Evolutionary conservation across 257 asterid genomes (phyloP), one percentile per base, ranked within the genome.

Genomic region (Salvia miltiorrhiza): DNA sequence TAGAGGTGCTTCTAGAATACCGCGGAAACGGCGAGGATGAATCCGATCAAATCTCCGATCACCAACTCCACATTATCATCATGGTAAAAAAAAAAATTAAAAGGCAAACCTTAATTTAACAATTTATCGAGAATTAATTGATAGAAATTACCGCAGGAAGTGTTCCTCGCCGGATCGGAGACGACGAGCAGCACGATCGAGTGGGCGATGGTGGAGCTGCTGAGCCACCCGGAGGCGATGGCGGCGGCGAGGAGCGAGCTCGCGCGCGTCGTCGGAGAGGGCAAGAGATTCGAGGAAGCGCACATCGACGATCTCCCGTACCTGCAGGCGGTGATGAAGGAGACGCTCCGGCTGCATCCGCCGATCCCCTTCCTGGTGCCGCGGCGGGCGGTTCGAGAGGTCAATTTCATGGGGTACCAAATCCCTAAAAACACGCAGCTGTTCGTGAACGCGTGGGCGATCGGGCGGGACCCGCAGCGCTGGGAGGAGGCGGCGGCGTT

Each of bases 191-290:
- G 83, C 82, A 73, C 70, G 12, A 66, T 59, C 2, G 92, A 89
- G 35, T 89, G 96, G 95, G 85, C 86, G 0, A 77, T 89, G 82
- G 83, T 79, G 7, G 96, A 89, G 83, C 88, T 89, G 17, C 84
- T 89, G 9, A 64, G 69, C 59, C 79, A 87, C 73, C 92, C 92
- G 7, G 81, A 71, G n/a, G 64, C 57, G 45, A 84, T 85, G 90
- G 40, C 16, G 23, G 67, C 53, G 63, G 82, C 53, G 14, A 80
- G 71, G 71, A 41, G 13, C 30, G 93, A 86, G 76, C 74, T 84
- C 5, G 32, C 73, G 5, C 49, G 17, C 37, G 78, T 86, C 10
- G 73, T 86, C 16, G 86, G 85, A 1, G 50, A 71, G 1, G 23
- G 57, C 7, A 53, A 24, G 37, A 78, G 12, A 60, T 77, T 86